Conservation (phyloP, 768 basidiomycete genomes). For the Boletus reticulatus region DNA sequence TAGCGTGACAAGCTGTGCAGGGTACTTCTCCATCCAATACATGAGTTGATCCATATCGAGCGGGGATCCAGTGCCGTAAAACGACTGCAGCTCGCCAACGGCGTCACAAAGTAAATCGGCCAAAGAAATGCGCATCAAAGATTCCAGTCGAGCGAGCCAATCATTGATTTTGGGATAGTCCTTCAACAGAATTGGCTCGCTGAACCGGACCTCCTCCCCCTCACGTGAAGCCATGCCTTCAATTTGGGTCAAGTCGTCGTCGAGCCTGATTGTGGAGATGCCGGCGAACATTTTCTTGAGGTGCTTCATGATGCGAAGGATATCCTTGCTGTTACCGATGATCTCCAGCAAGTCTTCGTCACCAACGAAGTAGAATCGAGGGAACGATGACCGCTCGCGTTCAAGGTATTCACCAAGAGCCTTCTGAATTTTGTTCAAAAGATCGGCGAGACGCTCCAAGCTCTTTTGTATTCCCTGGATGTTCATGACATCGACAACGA, state of each 20-base stretch:
- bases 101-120: conserved; percentile 79
- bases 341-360: conserved; percentile 99
- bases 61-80: conserved; percentile 67
- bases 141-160: conserved; percentile 91
- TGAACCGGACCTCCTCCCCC: conserved; percentile 90
- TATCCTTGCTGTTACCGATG: conserved; percentile 99
- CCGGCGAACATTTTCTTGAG: conserved; percentile 99
- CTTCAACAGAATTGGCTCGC: conserved; percentile 79
- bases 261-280: conserved; percentile 82
- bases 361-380: conserved; percentile 99
- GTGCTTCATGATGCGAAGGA: conserved; percentile 97
- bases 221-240: conserved; percentile 94
- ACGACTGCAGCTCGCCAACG: conserved; percentile 72
- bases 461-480: conserved; percentile 96
- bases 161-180: conserved; percentile 98
- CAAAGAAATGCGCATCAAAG: conserved; percentile 89
- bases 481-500: conserved; percentile 95
- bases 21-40: conserved; percentile 90
- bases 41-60: conserved; percentile 72
- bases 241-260: conserved; percentile 85
- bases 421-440: conserved; percentile 98
- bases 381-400: conserved; percentile 95
- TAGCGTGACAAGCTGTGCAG: conserved; percentile 95
- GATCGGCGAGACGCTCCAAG: conserved; percentile 91
- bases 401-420: conserved; percentile 98